Evolutionary conservation across 768 basidiomycete genomes (phyloP).

Genomic region (Thelephora aurantiotincta): DNA sequence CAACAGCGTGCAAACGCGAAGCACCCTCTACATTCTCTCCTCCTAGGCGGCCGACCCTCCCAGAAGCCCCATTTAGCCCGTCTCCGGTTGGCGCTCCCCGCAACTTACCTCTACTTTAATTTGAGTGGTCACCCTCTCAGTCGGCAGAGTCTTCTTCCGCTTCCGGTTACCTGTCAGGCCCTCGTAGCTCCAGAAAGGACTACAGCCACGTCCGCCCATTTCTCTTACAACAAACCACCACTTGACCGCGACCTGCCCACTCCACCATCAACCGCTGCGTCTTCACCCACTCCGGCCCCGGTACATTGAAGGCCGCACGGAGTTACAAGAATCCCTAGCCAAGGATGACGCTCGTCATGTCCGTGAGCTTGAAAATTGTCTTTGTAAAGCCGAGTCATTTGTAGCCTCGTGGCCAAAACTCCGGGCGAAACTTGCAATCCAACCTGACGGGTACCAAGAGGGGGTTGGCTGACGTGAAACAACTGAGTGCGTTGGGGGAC

Average conservation of each 20-base stretch:
- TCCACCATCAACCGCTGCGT: neutral
- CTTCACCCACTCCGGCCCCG: neutral
- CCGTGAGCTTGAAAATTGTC: conserved; percentile 73
- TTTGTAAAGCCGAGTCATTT: conserved; percentile 74
- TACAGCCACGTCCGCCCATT: neutral
- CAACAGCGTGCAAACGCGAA: conserved; percentile 27
- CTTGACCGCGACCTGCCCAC: neutral
- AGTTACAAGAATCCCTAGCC: conserved; percentile 68
- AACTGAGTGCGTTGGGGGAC: conserved; percentile 61
- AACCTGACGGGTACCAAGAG: conserved; percentile 67
- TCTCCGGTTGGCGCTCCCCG: neutral
- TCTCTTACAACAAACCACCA: neutral
- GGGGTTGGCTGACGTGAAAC: conserved; percentile 61
- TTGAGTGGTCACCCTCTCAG: neutral
- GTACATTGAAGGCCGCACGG: conserved; percentile 32
- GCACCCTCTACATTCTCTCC: neutral
- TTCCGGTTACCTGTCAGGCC: neutral
- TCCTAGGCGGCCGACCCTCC: neutral
- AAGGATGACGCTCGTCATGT: conserved; percentile 82
- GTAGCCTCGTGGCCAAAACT: conserved; percentile 76
- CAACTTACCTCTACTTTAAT: neutral
- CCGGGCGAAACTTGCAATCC: conserved; percentile 75
- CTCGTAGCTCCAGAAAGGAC: neutral
- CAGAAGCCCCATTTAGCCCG: neutral
- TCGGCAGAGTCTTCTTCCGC: neutral